Base-by-base conservation (phyloP, 2,329 filamentous ascomycete species). In the Sporothrix inflata region DNA sequence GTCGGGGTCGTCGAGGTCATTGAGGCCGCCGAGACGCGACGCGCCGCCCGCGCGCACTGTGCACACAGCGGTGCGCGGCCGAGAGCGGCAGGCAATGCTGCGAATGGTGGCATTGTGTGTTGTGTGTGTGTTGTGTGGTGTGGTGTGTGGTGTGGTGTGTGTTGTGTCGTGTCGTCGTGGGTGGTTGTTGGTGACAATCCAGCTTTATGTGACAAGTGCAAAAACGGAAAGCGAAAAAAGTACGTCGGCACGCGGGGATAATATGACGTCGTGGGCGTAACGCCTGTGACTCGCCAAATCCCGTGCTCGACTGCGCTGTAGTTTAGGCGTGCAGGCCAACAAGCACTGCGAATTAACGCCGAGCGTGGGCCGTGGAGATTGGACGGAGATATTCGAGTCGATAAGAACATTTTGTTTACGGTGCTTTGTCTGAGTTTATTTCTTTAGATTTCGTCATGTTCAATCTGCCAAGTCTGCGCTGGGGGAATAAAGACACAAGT, bases 31-130 rank as follows among this genome's bases (percentile, higher is more conserved):
- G 24, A n/a, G 24, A 19, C 8, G 63, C 63, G 71, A 38, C 71
- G 45, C 30, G 45, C 42, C 12, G 71, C 71, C 4, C 71, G 65
- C 16, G 66, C 65, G 19, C 66, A 72, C 34, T 69, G 66, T 0
- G 47, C 66, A 21, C 71, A 72, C 49, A 51, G 38, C 27, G 60
- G 24, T 16, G 34, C 45, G 16, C 57, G 69, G 24, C 45, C 45
- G 5, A 40, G 30, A 45, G 47, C 21, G 11, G 47, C 8, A 40
- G 55, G 34, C 12, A 69, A 27, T 24, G 38, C 30, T 27, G 49
- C 11, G 40, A 61, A 61, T 7, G 38, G 5, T 12, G 53, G 68
- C 45, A 51, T 63, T 16, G 34, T 24, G 16, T 55, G 66, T 9
- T 42, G 60, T 42, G 11, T n/a, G 45, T 14, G 24, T 9, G 24